Base-by-base conservation (phyloP, 177 flowering plant genomes). In the Tripterygium wilfordii region DNA sequence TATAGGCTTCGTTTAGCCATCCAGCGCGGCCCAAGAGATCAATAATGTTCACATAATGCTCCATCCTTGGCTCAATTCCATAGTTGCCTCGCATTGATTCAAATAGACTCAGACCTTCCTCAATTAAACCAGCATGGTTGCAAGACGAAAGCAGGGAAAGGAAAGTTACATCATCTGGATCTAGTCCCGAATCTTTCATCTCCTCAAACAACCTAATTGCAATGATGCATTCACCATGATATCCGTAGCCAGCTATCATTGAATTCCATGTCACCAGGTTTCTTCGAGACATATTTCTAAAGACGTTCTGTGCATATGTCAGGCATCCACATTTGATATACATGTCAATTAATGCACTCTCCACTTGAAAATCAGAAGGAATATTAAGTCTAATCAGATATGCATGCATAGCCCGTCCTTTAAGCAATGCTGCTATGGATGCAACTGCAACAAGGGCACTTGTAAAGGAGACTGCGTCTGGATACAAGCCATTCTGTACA, bases 11-110 rank as follows among this genome's bases (percentile, higher is more conserved):
- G 8, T 65, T 53, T 57, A 82, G 36, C 31, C 44, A 52, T 12
- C 84, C 88, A 6, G 77, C 82, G 36, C 92, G 88, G 10, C 88
- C 82, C 26, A 66, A 53, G 17, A 84, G 79, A 51, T 82, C 85
- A 24, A 85, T 84, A 28, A 77, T 54, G 43, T 58, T 77, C 25
- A 62, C 69, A 45, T 71, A 77, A 54, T 84, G 86, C 48, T 75
- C 85, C 67, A 76, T 69, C 58, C 42, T 57, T 6, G 88, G 88
- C 36, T 68, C 58, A 33, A 79, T 64, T 27, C 48, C 42, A 44
- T 71, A 65, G 2, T 70, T 75, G 40, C 18, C 32, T 35, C 20
- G 65, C 88, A 81, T 85, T 17, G 51, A 69, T 6, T 57, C 40
- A 33, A 77, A 75, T 35, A 71, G 48, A 22, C 52, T 53, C 14